Conservation (phyloP, 495 filamentous ascomycete genomes). For the Geoglossum glabrum region DNA sequence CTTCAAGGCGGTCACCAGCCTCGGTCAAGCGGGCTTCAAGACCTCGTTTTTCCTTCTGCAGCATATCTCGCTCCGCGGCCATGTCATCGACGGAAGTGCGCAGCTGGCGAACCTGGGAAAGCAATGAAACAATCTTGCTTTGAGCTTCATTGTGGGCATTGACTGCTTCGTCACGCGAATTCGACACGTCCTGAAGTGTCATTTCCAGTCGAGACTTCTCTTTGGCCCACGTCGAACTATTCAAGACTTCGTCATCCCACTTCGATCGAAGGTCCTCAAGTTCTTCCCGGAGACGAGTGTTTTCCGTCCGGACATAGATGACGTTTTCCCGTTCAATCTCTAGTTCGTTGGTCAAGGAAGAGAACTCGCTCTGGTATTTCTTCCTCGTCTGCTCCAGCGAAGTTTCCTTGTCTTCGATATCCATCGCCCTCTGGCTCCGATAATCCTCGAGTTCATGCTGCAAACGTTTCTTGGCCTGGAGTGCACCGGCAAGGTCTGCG, state of each 20-base stretch:
- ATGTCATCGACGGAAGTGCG: conserved; percentile 74
- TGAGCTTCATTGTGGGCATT: conserved; percentile 90
- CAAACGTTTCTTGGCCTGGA: conserved; percentile 82
- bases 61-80: conserved; percentile 61
- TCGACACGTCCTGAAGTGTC: conserved; percentile 71
- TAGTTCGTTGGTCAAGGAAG: conserved; percentile 70
- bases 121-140: conserved; percentile 66
- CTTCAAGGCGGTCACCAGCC: conserved; percentile 78
- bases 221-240: conserved; percentile 95
- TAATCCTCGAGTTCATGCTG: conserved; percentile 98
- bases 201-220: conserved; percentile 86
- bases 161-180: conserved; percentile 80
- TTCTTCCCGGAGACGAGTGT: conserved; percentile 66
- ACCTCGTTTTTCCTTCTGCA: conserved; percentile 75
- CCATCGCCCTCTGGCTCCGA: conserved; percentile 79
- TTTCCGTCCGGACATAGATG: conserved; percentile 38
- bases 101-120: conserved; percentile 78
- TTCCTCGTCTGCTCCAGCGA: conserved; percentile 93
- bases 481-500: conserved; percentile 66
- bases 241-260: conserved; percentile 97
- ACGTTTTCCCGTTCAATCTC: conserved; percentile 83
- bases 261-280: conserved; percentile 86
- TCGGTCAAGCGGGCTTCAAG: conserved; percentile 75
- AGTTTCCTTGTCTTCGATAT: conserved; percentile 90
- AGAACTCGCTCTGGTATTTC: conserved; percentile 91